Percentiles rank a stretch among this genome's conserved stretches.
These are phyloP conservation scores for Tulasnella calospora DNA, from an alignment of 768 basidiomycete species.

Conservation along the genomic window DNA sequence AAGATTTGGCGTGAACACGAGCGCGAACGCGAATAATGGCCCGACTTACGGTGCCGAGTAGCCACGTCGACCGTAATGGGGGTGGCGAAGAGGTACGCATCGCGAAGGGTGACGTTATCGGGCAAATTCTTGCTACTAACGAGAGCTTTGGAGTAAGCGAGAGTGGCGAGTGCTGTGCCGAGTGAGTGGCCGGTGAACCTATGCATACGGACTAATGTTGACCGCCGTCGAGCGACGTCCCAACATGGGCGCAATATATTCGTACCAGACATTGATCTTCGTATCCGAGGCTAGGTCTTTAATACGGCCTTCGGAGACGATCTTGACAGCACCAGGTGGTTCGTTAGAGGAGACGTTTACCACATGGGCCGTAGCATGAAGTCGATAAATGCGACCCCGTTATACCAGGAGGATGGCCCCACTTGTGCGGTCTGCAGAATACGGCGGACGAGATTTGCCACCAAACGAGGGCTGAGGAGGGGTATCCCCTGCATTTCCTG, in stretches of 20 bases:
- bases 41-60: constrained; percentile 25
- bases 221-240: not conserved
- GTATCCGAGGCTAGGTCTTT: not conserved
- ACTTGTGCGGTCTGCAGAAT: too few species aligned
- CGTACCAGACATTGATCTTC: constrained; percentile 26
- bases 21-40: not conserved
- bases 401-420: too few species aligned
- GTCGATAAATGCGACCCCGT: too few species aligned
- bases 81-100: constrained; percentile 32
- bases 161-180: constrained; percentile 28
- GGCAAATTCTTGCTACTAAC: not conserved
- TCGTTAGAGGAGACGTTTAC: constrained; percentile 9
- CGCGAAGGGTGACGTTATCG: constrained; percentile 26
- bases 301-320: constrained; percentile 22
- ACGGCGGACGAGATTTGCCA: too few species aligned
- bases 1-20: not conserved
- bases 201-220: not conserved
- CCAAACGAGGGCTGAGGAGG: too few species aligned
- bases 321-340: constrained; percentile 26
- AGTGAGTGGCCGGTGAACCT: constrained; percentile 29
- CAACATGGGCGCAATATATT: too few species aligned
- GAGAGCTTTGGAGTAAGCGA: constrained; percentile 22
- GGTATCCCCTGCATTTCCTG: too few species aligned
- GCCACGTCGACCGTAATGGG: constrained; percentile 25
- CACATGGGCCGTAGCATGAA: not conserved